A percentile compares a stretch with the other conserved stretches of the same genome.
Evolutionary conservation across 2,329 filamentous ascomycete genomes (phyloP).

Genomic region (Fusarium mangiferae): DNA sequence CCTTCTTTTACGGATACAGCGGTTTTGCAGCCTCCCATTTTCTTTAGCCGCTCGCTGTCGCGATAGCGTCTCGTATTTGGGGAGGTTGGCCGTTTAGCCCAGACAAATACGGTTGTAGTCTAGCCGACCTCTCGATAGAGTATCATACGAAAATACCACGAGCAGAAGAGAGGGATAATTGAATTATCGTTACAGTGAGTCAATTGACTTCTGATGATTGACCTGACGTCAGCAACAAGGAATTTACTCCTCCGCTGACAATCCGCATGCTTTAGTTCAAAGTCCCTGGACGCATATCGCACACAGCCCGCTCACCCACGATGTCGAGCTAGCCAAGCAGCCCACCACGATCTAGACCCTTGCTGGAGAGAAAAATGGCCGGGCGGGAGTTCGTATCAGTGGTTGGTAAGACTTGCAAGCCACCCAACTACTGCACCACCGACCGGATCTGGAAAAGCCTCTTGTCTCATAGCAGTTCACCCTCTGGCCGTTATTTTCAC

Average conservation of each 20-base stretch:
- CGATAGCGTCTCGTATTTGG: constrained; percentile 3
- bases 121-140: not conserved
- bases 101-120: not conserved
- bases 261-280: not conserved
- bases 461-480: not conserved
- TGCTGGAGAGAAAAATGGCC: not conserved
- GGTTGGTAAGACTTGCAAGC: constrained; percentile 1
- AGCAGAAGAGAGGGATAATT: not conserved
- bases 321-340: not conserved
- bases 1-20: not conserved
- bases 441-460: not conserved
- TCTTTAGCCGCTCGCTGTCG: not conserved
- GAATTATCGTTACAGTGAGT: not conserved
- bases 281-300: constrained; percentile 23
- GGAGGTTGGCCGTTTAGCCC: not conserved
- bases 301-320: not conserved
- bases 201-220: not conserved
- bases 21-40: not conserved
- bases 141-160: not conserved
- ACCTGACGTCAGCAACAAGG: constrained; percentile 28
- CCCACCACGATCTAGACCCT: constrained; percentile 20
- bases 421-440: not conserved
- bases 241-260: constrained; percentile 2
- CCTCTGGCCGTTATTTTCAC: not conserved
- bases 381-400: constrained; percentile 17